These are phyloP conservation scores for Sarocladiaceae sp. DNA, from an alignment of 2,329 filamentous ascomycete genomes.

Conservation along the genomic window DNA sequence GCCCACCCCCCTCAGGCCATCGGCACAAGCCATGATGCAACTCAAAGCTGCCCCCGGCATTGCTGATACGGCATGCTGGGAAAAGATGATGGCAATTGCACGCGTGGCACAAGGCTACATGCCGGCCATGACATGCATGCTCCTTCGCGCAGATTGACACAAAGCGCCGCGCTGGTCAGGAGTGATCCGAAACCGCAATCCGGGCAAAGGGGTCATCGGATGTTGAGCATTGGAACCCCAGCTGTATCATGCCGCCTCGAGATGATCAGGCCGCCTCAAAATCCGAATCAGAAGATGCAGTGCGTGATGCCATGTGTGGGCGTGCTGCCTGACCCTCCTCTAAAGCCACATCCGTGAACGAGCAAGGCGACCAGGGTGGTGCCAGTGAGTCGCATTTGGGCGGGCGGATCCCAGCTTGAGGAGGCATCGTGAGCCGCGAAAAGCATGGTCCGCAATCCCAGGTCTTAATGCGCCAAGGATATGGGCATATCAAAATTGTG, in stretches of 20 bases:
- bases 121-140: slow-evolving; percentile 1
- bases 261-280: neutral
- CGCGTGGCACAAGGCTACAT: neutral
- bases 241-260: slow-evolving; percentile 4
- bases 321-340: neutral
- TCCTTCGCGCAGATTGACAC: neutral
- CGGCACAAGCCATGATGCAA: slow-evolving; percentile 9
- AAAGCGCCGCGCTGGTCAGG: neutral
- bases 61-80: neutral
- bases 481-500: slow-evolving; percentile 9
- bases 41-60: neutral
- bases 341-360: neutral
- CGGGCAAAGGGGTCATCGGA: slow-evolving; percentile 9
- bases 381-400: neutral
- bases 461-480: slow-evolving; percentile 9
- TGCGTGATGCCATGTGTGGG: slow-evolving; percentile 1
- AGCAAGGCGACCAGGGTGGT: neutral
- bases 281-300: neutral
- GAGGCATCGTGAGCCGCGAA: slow-evolving; percentile 9
- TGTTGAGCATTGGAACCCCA: slow-evolving; percentile 6
- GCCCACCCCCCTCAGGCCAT: neutral
- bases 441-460: slow-evolving; percentile 9
- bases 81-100: neutral
- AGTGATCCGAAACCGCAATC: slow-evolving; percentile 7
- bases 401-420: neutral